These are phyloP conservation scores for Symbiodinium pilosum DNA, from an alignment of 73 alveolate genomes.

Conservation along the genomic window DNA sequence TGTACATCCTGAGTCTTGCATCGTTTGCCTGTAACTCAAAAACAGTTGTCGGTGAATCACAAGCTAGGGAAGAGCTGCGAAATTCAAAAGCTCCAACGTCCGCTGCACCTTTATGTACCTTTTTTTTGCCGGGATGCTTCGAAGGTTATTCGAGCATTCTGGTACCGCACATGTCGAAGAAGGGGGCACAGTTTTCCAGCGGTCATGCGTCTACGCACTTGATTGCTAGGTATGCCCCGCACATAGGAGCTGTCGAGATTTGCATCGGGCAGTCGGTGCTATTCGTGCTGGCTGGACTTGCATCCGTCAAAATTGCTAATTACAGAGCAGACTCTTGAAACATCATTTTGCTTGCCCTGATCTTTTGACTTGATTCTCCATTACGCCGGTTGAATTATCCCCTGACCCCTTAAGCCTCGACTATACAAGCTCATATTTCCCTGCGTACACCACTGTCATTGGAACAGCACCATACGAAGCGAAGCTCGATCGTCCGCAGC, in stretches of 20 bases:
- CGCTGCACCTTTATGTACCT: not conserved
- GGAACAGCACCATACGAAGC: not conserved
- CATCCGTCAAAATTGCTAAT: not conserved
- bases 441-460: not conserved
- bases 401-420: not conserved
- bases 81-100: conserved; percentile 5
- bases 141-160: not conserved
- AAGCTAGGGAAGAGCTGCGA: not conserved
- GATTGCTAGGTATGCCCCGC: conserved; percentile 28
- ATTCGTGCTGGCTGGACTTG: not conserved
- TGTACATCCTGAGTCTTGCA: not conserved
- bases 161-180: conserved; percentile 18
- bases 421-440: not conserved
- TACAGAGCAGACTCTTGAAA: not conserved
- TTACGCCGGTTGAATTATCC: not conserved
- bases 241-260: not conserved
- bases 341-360: not conserved
- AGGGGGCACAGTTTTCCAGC: conserved; percentile 15
- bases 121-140: not conserved
- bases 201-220: conserved; percentile 7
- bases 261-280: conserved; percentile 6
- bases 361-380: not conserved
- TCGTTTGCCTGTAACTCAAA: not conserved
- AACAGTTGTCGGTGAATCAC: not conserved
- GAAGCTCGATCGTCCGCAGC: conserved; percentile 25